Conservation (phyloP, 495 filamentous ascomycete genomes). For the Glonium stellatum region DNA sequence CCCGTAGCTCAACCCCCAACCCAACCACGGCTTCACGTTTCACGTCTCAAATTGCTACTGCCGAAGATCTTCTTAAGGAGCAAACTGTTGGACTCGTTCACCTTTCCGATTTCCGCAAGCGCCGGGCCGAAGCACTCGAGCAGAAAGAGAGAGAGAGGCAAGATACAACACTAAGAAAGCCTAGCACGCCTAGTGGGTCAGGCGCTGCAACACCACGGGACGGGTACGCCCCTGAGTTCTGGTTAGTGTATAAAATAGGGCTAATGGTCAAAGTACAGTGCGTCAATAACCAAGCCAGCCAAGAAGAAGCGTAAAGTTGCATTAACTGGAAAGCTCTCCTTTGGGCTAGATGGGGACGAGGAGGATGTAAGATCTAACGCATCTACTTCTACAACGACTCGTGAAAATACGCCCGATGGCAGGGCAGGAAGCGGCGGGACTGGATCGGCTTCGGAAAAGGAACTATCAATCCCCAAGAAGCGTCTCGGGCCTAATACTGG, state of each 20-base stretch:
- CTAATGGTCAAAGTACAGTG: slow-evolving; percentile 49
- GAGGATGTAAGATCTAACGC: slow-evolving; percentile 21
- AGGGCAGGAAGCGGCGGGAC: slow-evolving; percentile 35
- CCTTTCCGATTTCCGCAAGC: slow-evolving; percentile 92
- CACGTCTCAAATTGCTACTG: slow-evolving; percentile 69
- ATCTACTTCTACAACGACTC: slow-evolving; percentile 18
- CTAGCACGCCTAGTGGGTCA: slow-evolving; percentile 44
- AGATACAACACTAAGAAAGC: slow-evolving; percentile 38
- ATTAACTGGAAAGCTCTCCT: slow-evolving; percentile 62
- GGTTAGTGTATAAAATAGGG: not conserved
- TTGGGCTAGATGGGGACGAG: slow-evolving; percentile 55
- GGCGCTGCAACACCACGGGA: slow-evolving; percentile 49
- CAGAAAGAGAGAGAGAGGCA: slow-evolving; percentile 80
- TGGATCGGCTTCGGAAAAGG: slow-evolving; percentile 24
- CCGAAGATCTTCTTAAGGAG: slow-evolving; percentile 83
- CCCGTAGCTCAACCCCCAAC: slow-evolving; percentile 44
- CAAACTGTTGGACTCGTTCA: slow-evolving; percentile 90
- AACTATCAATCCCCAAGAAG: slow-evolving; percentile 41
- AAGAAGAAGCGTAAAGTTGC: slow-evolving; percentile 62
- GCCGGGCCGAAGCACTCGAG: slow-evolving; percentile 88
- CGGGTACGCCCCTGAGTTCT: slow-evolving; percentile 34
- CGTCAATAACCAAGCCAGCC: slow-evolving; percentile 41
- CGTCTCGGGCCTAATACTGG: slow-evolving; percentile 58
- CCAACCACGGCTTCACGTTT: slow-evolving; percentile 51
- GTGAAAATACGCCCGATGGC: slow-evolving; percentile 24